These are phyloP conservation scores for Clarireedia hainanense DNA, from an alignment of 2,329 filamentous ascomycete genomes.

Conservation along the genomic window DNA sequence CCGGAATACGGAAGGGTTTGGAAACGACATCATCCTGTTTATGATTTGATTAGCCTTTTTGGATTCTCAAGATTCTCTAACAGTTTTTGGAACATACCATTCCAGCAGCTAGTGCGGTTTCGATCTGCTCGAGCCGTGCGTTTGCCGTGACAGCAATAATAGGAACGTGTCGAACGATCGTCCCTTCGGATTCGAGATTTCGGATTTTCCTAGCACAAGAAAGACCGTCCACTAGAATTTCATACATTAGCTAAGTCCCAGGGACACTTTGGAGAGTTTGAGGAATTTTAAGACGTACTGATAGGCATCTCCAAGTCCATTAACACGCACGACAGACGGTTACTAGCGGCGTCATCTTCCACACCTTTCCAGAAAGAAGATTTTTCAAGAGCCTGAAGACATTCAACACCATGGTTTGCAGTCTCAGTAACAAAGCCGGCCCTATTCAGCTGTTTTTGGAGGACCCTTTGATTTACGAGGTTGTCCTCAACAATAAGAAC, in stretches of 20 bases:
- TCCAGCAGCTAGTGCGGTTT: slow-evolving; percentile 61
- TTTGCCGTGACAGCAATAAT: slow-evolving; percentile 82
- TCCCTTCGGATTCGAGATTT: slow-evolving; percentile 54
- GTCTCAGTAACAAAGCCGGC: slow-evolving; percentile 53
- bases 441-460: slow-evolving; percentile 53
- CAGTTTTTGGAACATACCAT: slow-evolving; percentile 45
- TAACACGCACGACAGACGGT: slow-evolving; percentile 54
- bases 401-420: slow-evolving; percentile 58
- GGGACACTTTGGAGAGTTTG: slow-evolving; percentile 52
- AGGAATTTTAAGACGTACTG: slow-evolving; percentile 45
- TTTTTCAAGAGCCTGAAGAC: slow-evolving; percentile 46
- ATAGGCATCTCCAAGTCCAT: slow-evolving; percentile 82
- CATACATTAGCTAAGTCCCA: not conserved
- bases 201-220: slow-evolving; percentile 64
- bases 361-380: slow-evolving; percentile 44
- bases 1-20: slow-evolving; percentile 72
- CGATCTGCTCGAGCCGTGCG: slow-evolving; percentile 65
- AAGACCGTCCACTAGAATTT: slow-evolving; percentile 56
- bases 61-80: not conserved
- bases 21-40: slow-evolving; percentile 63
- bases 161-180: slow-evolving; percentile 58
- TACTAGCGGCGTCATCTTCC: slow-evolving; percentile 28
- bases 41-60: slow-evolving; percentile 14
- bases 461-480: slow-evolving; percentile 57
- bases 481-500: slow-evolving; percentile 63